Conservation (phyloP, 228 moss, liverwort and hornwort species). For the Sphagnum fallax region DNA sequence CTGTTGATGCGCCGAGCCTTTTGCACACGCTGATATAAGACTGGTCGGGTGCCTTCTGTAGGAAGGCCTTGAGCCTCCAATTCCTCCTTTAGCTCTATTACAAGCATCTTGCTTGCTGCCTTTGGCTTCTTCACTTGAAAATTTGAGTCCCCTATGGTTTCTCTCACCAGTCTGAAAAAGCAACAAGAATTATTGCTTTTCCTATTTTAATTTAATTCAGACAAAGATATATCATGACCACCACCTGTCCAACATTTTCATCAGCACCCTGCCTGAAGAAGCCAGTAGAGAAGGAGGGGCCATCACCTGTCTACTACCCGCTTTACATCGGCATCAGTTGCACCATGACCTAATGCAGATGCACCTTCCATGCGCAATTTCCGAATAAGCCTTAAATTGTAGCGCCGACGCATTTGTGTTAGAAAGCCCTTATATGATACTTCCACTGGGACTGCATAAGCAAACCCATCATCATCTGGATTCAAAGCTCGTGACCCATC, state of each 20-base stretch:
- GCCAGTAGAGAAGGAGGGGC: background rate
- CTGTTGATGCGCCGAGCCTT: constrained; percentile 96
- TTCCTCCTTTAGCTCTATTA: constrained; percentile 90
- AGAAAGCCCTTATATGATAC: constrained; percentile 72
- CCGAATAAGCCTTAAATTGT: constrained; percentile 64
- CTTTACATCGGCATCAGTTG: constrained; percentile 76
- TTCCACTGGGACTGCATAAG: constrained; percentile 73
- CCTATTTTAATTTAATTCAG: background rate
- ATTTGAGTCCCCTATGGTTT: constrained; percentile 62
- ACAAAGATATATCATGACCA: background rate
- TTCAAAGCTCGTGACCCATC: constrained; percentile 39
- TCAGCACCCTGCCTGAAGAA: too few species aligned
- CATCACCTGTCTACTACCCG: constrained; percentile 57
- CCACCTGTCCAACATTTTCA: too few species aligned
- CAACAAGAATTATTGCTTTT: background rate
- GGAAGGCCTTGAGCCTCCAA: constrained; percentile 92
- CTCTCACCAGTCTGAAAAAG: constrained; percentile 54
- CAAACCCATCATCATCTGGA: constrained; percentile 78
- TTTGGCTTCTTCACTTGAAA: constrained; percentile 82
- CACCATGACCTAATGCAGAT: constrained; percentile 78
- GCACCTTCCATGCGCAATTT: constrained; percentile 79
- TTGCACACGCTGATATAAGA: constrained; percentile 96
- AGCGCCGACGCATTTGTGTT: constrained; percentile 60
- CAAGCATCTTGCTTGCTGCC: constrained; percentile 98
- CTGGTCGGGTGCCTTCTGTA: constrained; percentile 87